Percentiles rank a stretch among this genome's conserved stretches.
Evolutionary conservation across 2,329 filamentous ascomycete genomes (phyloP).

Genomic region (Aspergillus sojae): DNA sequence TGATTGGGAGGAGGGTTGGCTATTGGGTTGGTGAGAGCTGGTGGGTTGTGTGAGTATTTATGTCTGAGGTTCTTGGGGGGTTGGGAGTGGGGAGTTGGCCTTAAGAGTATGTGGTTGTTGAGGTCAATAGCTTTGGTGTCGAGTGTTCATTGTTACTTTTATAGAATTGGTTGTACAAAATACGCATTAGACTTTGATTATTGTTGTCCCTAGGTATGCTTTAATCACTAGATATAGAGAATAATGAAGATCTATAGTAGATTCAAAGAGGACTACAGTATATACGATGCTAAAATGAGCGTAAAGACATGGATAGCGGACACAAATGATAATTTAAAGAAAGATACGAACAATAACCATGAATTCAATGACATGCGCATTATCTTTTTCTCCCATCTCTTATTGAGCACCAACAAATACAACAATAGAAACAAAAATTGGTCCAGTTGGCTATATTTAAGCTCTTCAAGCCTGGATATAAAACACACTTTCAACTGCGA

Average conservation of each 20-base stretch:
- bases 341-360: no score
- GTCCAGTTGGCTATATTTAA: no score
- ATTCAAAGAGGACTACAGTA: background rate
- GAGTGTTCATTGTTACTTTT: background rate
- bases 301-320: background rate
- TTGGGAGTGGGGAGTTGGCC: no score
- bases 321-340: background rate
- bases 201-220: background rate
- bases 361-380: no score
- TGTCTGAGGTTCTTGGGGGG: background rate
- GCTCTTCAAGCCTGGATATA: no score
- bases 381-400: no score
- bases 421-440: no score
- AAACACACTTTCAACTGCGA: no score
- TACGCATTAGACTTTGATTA: background rate
- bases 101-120: background rate
- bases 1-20: no score
- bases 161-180: background rate
- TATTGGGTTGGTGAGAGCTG: background rate
- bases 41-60: background rate
- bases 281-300: background rate
- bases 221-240: background rate
- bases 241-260: background rate
- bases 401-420: no score
- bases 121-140: background rate